Conservation (phyloP, 2,329 filamentous ascomycete species). For the Paracamarosporium sp. region DNA sequence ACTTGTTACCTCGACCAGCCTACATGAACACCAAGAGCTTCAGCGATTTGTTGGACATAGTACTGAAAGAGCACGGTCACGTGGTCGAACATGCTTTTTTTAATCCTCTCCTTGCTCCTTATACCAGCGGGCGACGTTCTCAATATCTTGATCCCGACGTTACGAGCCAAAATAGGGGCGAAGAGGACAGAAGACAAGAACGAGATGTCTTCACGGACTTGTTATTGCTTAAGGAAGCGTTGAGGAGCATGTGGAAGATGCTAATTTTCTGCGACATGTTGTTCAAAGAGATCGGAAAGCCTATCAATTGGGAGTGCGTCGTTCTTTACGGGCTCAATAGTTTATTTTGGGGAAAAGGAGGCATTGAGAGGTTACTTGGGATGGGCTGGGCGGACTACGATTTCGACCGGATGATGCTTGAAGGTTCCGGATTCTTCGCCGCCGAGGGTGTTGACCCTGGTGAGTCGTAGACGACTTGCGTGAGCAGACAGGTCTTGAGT, state of each 20-base stretch:
- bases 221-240: neutral
- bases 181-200: neutral
- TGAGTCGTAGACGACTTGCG: neutral
- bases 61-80: constrained; percentile 2
- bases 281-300: neutral
- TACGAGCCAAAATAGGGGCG: neutral
- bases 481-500: too few species aligned
- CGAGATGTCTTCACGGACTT: neutral
- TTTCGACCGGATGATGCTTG: neutral
- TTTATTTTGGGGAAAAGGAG: neutral
- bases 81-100: constrained; percentile 1
- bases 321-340: neutral
- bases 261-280: neutral
- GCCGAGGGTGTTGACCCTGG: too few species aligned
- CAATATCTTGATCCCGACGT: neutral
- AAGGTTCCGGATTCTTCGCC: neutral
- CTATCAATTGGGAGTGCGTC: neutral
- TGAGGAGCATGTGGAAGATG: constrained; percentile 2
- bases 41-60: neutral
- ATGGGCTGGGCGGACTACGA: neutral
- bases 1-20: neutral
- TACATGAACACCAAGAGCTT: constrained; percentile 4
- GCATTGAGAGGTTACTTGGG: neutral
- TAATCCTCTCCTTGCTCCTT: constrained; percentile 1
- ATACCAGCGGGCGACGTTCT: neutral